phyloP scores from a whole-genome alignment of 2,329 filamentous ascomycete genomes.

The Fusarium incarnatum region DNA sequence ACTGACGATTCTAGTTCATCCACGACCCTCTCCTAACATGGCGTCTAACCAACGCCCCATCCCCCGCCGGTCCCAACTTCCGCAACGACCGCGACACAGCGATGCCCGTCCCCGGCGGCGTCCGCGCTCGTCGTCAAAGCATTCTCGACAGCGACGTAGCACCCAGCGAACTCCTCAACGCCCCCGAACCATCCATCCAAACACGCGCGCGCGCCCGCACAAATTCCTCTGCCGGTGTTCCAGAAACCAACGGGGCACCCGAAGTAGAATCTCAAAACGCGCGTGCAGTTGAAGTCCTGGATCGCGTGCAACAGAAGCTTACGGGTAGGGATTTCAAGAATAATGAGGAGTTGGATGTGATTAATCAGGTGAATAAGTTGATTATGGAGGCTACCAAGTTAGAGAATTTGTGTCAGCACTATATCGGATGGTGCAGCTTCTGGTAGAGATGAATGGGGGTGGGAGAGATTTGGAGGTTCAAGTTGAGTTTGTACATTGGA shows the following conservation, averaged over 20 bases:
- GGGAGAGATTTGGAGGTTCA: no score
- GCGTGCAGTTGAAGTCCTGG: slow-evolving; percentile 89
- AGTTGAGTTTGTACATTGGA: slow-evolving; percentile 23
- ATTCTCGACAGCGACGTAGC: slow-evolving; percentile 74
- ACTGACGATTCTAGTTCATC: slow-evolving; percentile 76
- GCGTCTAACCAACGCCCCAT: slow-evolving; percentile 78
- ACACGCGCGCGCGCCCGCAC: slow-evolving; percentile 67
- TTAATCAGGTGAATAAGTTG: slow-evolving; percentile 92
- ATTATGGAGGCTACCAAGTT: slow-evolving; percentile 95
- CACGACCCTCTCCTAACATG: slow-evolving; percentile 99
- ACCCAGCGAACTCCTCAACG: slow-evolving; percentile 68
- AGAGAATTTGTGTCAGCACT: slow-evolving; percentile 98
- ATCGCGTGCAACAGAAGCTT: slow-evolving; percentile 93
- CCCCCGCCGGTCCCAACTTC: slow-evolving; percentile 75
- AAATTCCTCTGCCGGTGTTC: slow-evolving; percentile 64
- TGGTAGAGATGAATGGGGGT: no score
- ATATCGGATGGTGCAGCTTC: slow-evolving; percentile 99
- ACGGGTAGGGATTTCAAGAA: slow-evolving; percentile 93
- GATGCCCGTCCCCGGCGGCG: slow-evolving; percentile 59
- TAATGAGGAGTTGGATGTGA: slow-evolving; percentile 84
- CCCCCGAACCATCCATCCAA: slow-evolving; percentile 59
- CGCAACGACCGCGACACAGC: slow-evolving; percentile 68
- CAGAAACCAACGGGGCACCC: slow-evolving; percentile 53
- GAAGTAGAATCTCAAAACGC: slow-evolving; percentile 90
- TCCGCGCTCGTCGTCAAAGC: slow-evolving; percentile 72